A percentile compares a stretch with the other conserved stretches of the same genome.
Evolutionary conservation across 305 asterid genomes (phyloP).

Genomic region (Fraxinus dipetala): DNA sequence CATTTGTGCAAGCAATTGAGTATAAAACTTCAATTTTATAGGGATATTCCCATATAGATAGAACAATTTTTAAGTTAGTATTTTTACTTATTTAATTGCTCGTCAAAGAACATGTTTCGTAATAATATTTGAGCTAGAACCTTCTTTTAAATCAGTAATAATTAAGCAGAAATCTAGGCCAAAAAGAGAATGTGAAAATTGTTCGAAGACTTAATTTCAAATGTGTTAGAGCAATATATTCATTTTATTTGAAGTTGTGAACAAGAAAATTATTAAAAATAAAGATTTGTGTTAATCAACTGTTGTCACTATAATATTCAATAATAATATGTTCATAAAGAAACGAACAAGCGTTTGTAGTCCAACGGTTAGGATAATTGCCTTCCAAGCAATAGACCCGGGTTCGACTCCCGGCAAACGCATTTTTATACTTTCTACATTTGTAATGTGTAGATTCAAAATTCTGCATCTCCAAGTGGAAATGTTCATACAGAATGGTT

Average conservation of each 20-base stretch:
- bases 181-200: too few species aligned
- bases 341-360: conserved; percentile 62
- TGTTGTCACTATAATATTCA: too few species aligned
- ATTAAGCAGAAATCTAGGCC: neutral
- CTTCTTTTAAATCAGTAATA: neutral
- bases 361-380: conserved; percentile 99
- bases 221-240: neutral
- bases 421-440: neutral
- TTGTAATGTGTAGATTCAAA: too few species aligned
- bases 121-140: neutral
- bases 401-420: conserved; percentile 88
- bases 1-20: neutral
- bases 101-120: neutral
- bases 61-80: neutral
- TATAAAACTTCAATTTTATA: neutral
- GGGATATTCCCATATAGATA: neutral
- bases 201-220: neutral
- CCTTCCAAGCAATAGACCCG: conserved; percentile 97
- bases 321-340: too few species aligned
- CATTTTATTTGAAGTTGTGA: too few species aligned
- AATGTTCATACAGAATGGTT: neutral
- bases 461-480: too few species aligned
- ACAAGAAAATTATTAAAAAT: too few species aligned
- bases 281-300: too few species aligned
- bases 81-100: neutral